Conservation (phyloP, 2,329 filamentous ascomycete species). For the Neospermospora avenae region DNA sequence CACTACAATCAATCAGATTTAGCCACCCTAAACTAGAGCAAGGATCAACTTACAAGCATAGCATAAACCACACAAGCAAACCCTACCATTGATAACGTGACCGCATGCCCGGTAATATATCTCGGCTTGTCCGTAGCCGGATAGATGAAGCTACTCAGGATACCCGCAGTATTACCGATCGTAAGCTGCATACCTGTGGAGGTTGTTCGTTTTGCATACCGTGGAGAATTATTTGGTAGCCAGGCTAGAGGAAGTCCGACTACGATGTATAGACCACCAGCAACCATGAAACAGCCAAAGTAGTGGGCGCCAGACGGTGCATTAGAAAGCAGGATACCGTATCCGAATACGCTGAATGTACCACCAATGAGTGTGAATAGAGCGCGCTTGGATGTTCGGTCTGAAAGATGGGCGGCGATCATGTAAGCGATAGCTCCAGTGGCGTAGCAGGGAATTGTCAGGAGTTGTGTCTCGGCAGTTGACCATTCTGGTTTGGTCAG, state of each 20-base stretch:
- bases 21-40: slow-evolving; percentile 15
- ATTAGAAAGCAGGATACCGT: slow-evolving; percentile 53
- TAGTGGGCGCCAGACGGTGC: slow-evolving; percentile 52
- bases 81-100: slow-evolving; percentile 47
- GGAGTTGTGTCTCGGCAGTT: slow-evolving; percentile 56
- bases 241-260: slow-evolving; percentile 35
- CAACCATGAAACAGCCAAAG: slow-evolving; percentile 59
- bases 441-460: slow-evolving; percentile 67
- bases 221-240: slow-evolving; percentile 52
- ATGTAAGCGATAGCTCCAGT: slow-evolving; percentile 61
- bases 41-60: slow-evolving; percentile 22
- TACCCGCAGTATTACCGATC: slow-evolving; percentile 57
- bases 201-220: slow-evolving; percentile 59
- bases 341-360: slow-evolving; percentile 52
- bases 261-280: slow-evolving; percentile 52
- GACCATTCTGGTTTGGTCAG: slow-evolving; percentile 40
- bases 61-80: slow-evolving; percentile 43
- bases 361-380: slow-evolving; percentile 53
- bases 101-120: slow-evolving; percentile 49
- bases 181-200: slow-evolving; percentile 57
- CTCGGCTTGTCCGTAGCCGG: slow-evolving; percentile 41
- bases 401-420: slow-evolving; percentile 53
- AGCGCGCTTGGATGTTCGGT: slow-evolving; percentile 54
- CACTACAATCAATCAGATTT: slow-evolving; percentile 22
- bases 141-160: slow-evolving; percentile 58